These are phyloP conservation scores for Ophiocordyceps camponoti-saundersi DNA, from an alignment of 2,329 filamentous ascomycete genomes.

Conservation along the genomic window DNA sequence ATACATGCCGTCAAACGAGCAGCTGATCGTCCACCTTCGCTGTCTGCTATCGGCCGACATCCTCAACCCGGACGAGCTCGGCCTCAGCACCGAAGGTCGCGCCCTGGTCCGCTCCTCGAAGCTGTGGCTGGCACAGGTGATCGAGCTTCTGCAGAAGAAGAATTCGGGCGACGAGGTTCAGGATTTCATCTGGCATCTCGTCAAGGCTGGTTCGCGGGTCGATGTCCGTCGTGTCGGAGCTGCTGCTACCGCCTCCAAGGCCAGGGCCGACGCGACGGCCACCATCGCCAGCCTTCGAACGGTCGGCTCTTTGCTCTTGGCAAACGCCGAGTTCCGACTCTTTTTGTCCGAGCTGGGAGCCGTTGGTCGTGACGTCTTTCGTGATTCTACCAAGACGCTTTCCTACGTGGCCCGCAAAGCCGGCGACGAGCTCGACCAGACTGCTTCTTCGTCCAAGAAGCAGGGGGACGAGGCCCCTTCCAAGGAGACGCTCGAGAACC, in stretches of 20 bases:
- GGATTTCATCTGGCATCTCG: slow-evolving; percentile 75
- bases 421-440: slow-evolving; percentile 56
- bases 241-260: slow-evolving; percentile 12
- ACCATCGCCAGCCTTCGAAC: slow-evolving; percentile 68
- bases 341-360: slow-evolving; percentile 68
- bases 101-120: slow-evolving; percentile 55
- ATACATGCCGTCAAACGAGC: slow-evolving; percentile 85
- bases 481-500: slow-evolving; percentile 44
- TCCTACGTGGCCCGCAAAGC: slow-evolving; percentile 60
- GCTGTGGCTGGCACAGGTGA: slow-evolving; percentile 62
- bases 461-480: slow-evolving; percentile 32
- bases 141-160: slow-evolving; percentile 68
- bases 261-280: slow-evolving; percentile 16
- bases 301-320: slow-evolving; percentile 67
- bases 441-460: slow-evolving; percentile 34
- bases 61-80: slow-evolving; percentile 50
- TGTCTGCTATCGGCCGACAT: slow-evolving; percentile 63
- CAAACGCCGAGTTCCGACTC: slow-evolving; percentile 78
- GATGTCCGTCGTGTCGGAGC: slow-evolving; percentile 13
- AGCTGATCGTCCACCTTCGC: slow-evolving; percentile 62
- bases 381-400: slow-evolving; percentile 67
- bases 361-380: slow-evolving; percentile 69
- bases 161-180: slow-evolving; percentile 76
- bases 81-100: slow-evolving; percentile 63
- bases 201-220: slow-evolving; percentile 46